phyloP scores from a whole-genome alignment of 257 asterid species.

The Solanum etuberosum region DNA sequence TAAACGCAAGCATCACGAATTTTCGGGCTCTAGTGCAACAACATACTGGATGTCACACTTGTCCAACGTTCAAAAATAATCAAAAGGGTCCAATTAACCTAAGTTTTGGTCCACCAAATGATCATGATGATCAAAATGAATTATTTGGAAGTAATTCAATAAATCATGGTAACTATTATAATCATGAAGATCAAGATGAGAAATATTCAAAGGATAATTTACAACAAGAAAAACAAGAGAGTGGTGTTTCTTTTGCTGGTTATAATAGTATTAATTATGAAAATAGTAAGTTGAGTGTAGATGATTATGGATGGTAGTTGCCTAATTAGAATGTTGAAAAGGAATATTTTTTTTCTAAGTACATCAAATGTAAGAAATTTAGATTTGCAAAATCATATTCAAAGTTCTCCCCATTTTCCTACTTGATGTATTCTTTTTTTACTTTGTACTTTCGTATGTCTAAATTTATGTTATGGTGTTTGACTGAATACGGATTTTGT shows the following conservation, averaged over 20 bases:
- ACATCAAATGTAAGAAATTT: not conserved
- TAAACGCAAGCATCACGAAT: constrained; percentile 38
- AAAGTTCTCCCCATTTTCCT: not conserved
- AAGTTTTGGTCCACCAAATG: constrained; percentile 23
- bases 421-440: not conserved
- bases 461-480: not conserved
- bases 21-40: constrained; percentile 57
- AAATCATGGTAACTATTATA: not conserved
- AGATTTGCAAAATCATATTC: not conserved
- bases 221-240: not conserved
- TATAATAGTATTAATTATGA: not conserved
- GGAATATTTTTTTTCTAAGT: not conserved
- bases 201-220: not conserved
- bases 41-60: constrained; percentile 41
- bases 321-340: not conserved
- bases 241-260: not conserved
- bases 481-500: not conserved
- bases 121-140: not conserved
- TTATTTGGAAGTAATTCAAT: not conserved
- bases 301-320: constrained; percentile 1
- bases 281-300: not conserved
- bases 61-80: not conserved
- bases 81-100: constrained; percentile 50
- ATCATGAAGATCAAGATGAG: not conserved
- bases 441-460: not conserved